A percentile compares a stretch with the other conserved stretches of the same genome.
These are phyloP conservation scores for Colletotrichum sp. DNA, from an alignment of 2,329 filamentous ascomycete genomes.

Conservation along the genomic window DNA sequence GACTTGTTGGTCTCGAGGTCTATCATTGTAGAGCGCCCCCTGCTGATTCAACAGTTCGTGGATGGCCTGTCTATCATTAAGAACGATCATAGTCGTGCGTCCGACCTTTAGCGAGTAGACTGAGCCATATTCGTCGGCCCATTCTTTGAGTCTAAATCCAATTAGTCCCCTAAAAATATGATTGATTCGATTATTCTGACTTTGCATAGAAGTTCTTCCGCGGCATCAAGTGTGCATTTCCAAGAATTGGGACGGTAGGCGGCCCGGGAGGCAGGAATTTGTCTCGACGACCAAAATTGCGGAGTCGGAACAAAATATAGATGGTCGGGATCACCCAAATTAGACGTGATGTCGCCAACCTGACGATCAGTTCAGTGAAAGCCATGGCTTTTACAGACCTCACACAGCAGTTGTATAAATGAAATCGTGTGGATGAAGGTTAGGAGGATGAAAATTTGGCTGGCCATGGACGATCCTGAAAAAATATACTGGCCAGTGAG, in stretches of 20 bases:
- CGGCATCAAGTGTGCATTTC: conserved; percentile 37
- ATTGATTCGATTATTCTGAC: background rate
- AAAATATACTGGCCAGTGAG: background rate
- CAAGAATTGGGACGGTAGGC: conserved; percentile 44
- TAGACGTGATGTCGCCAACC: background rate
- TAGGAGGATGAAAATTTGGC: background rate
- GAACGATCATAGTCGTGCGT: conserved; percentile 40
- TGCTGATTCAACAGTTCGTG: conserved; percentile 51
- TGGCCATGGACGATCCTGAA: background rate
- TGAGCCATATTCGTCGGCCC: conserved; percentile 46
- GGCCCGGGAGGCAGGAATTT: conserved; percentile 31
- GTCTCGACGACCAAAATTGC: background rate
- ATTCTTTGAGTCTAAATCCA: conserved; percentile 43
- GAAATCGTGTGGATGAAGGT: background rate
- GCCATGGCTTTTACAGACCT: background rate
- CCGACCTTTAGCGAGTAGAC: conserved; percentile 48
- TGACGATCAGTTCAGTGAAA: background rate
- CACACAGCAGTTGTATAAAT: background rate
- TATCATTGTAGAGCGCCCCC: conserved; percentile 44
- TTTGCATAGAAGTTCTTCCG: conserved; percentile 2
- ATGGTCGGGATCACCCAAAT: background rate
- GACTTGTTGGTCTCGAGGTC: conserved; percentile 31
- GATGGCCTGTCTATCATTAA: conserved; percentile 42
- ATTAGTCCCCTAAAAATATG: background rate
- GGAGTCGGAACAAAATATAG: background rate